Conservation (phyloP, 176 grass and related monocot species). For the Cocos nucifera region DNA sequence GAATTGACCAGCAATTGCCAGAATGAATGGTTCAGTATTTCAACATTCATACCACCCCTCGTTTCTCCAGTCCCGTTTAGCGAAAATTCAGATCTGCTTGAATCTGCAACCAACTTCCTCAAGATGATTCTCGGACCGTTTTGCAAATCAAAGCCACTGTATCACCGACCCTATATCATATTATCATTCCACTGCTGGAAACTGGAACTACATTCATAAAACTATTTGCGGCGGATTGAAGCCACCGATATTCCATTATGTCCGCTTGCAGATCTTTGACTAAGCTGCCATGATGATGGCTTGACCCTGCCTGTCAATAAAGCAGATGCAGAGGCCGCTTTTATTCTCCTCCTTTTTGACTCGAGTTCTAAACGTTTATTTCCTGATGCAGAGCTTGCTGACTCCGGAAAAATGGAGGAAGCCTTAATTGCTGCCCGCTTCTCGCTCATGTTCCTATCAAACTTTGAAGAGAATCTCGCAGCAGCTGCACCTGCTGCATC, state of each 20-base stretch:
- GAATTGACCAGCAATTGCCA: too few species aligned
- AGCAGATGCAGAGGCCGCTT: conserved; percentile 32
- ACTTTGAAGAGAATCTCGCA: conserved; percentile 67
- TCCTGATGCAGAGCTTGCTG: conserved; percentile 34
- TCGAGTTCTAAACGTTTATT: conserved; percentile 36
- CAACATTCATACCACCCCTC: too few species aligned
- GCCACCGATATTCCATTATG: neutral
- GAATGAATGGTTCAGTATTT: too few species aligned
- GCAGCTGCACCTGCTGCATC: conserved; percentile 46
- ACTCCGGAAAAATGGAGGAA: conserved; percentile 58
- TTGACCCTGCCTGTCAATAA: conserved; percentile 59
- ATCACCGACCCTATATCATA: too few species aligned
- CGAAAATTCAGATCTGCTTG: too few species aligned
- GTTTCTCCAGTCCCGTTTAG: too few species aligned
- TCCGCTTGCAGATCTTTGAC: conserved; percentile 14
- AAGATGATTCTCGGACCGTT: too few species aligned
- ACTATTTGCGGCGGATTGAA: neutral
- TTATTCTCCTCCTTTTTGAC: conserved; percentile 64
- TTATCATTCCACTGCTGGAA: too few species aligned
- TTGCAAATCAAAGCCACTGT: too few species aligned
- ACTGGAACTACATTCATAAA: too few species aligned
- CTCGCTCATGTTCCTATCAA: conserved; percentile 63
- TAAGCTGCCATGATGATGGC: conserved; percentile 43
- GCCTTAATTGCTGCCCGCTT: conserved; percentile 81
- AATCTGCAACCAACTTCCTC: too few species aligned